phyloP scores from a whole-genome alignment of 768 basidiomycete genomes.

The Thelephora ganbajun region DNA sequence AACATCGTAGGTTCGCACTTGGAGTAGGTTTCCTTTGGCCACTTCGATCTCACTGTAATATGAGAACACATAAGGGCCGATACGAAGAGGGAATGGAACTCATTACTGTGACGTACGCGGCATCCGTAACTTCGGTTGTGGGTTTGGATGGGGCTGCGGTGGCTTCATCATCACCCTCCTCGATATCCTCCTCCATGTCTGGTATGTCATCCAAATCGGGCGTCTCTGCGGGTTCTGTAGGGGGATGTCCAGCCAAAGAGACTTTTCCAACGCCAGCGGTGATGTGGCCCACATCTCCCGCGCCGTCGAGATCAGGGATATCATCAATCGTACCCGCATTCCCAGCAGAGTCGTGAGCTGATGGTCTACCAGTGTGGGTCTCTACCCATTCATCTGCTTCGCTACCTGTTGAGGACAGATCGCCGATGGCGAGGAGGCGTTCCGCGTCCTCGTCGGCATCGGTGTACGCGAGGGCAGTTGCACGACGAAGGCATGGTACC shows the following conservation, averaged over 20 bases:
- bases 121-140: constrained; percentile 25
- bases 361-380: constrained; percentile 77
- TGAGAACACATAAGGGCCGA: background rate
- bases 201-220: constrained; percentile 96
- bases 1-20: constrained; percentile 97
- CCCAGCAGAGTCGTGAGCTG: constrained; percentile 33
- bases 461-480: constrained; percentile 83
- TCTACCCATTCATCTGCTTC: constrained; percentile 95
- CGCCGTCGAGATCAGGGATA: constrained; percentile 75
- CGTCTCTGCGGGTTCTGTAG: constrained; percentile 32
- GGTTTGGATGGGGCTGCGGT: constrained; percentile 46
- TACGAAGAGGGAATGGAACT: background rate
- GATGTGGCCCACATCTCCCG: constrained; percentile 18
- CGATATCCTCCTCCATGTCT: constrained; percentile 93
- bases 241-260: constrained; percentile 18
- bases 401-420: constrained; percentile 34
- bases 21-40: constrained; percentile 72
- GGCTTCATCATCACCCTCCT: constrained; percentile 81
- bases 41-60: constrained; percentile 41
- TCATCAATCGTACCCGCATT: constrained; percentile 65
- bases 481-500: constrained; percentile 93
- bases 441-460: constrained; percentile 96
- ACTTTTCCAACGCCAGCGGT: constrained; percentile 15
- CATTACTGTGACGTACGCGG: constrained; percentile 26
- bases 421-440: constrained; percentile 74